These are phyloP conservation scores for Elsinoe australis DNA, from an alignment of 2,329 filamentous ascomycete genomes.

Conservation along the genomic window DNA sequence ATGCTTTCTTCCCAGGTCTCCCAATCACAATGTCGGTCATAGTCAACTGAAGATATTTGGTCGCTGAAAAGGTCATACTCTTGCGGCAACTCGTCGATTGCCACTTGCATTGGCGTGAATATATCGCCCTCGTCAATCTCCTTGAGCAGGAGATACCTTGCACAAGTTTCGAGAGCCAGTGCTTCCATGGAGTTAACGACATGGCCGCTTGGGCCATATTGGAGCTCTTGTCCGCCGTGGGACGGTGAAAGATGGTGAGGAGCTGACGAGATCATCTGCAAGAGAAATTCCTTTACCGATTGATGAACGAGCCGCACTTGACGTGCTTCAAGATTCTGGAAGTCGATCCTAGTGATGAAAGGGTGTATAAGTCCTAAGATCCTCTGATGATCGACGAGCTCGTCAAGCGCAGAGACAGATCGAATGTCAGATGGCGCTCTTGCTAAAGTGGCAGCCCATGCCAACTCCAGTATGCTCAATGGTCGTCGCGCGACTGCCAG, in stretches of 20 bases:
- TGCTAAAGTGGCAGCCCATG: conserved; percentile 1
- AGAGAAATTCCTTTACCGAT: conserved; percentile 8
- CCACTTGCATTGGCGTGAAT: conserved; percentile 28
- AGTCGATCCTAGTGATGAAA: conserved; percentile 1
- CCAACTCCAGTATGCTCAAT: conserved; percentile 3
- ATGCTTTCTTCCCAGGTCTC: conserved; percentile 30
- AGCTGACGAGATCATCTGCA: too few relatives aligned
- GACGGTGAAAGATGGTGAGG: too few relatives aligned
- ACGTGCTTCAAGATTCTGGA: neutral
- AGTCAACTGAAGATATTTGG: conserved; percentile 21
- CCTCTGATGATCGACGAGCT: neutral
- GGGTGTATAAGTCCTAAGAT: neutral
- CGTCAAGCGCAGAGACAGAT: neutral
- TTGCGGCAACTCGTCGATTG: conserved; percentile 25
- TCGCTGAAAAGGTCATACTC: conserved; percentile 26
- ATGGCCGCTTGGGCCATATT: neutral
- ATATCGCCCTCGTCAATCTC: conserved; percentile 27
- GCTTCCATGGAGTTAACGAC: neutral
- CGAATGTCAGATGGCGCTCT: neutral
- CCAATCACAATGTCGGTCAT: conserved; percentile 25
- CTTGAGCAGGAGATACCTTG: conserved; percentile 27
- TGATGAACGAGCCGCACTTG: conserved; percentile 7
- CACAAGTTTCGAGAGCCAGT: neutral
- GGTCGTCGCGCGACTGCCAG: neutral
- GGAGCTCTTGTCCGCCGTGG: too few relatives aligned